Evolutionary conservation across 805 yeast genomes (phyloP), one percentile per base, ranked within the genome.

Genomic region (Wickerhamomyces silvicola): DNA sequence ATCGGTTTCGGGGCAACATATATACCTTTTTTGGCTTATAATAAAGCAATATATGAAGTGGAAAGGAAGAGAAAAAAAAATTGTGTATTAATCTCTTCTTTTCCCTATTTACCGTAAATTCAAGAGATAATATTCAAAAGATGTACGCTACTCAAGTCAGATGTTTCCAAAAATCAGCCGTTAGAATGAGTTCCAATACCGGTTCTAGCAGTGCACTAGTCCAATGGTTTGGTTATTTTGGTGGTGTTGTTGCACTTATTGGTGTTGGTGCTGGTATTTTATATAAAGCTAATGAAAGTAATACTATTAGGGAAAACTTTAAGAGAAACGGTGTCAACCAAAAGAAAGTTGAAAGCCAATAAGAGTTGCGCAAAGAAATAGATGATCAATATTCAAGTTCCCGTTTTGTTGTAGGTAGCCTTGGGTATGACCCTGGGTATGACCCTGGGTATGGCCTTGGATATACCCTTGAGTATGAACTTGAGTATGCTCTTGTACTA

Each of bases 101-200:
- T 24, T 5, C n/a, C n/a, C n/a, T n/a, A 30, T 16, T 22, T 18
- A 18, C 26, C 23, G 20, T 16, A 19, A 24, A 23, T 20, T 25
- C 10, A 12, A 13, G 19, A 15, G 26, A 18, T 9, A 31, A 10
- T n/a, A n/a, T 18, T 14, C 15, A n/a, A 11, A 42, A 16, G 28
- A 51, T 51, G 56, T 42, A 35, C 46, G 49, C 54, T 33, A 43
- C 56, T 21, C 32, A 41, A 8, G 42, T 37, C 30, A 50, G 51
- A 46, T 24, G 46, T 31, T 51, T 51, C 47, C 41, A 42, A 36
- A 38, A 40, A 41, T 42, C 56, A 13, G 38, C 42, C 27, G 36
- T 38, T 33, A 47, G 52, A 46, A 32, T 47, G 38, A 43, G 30
- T 33, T 46, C 48, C 16, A 37, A 33, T 15, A 39, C 37, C 18